A percentile compares a stretch with the other conserved stretches of the same genome.
Evolutionary conservation across 139 green algal genomes (phyloP).

Genomic region (Chlorella ohadii): DNA sequence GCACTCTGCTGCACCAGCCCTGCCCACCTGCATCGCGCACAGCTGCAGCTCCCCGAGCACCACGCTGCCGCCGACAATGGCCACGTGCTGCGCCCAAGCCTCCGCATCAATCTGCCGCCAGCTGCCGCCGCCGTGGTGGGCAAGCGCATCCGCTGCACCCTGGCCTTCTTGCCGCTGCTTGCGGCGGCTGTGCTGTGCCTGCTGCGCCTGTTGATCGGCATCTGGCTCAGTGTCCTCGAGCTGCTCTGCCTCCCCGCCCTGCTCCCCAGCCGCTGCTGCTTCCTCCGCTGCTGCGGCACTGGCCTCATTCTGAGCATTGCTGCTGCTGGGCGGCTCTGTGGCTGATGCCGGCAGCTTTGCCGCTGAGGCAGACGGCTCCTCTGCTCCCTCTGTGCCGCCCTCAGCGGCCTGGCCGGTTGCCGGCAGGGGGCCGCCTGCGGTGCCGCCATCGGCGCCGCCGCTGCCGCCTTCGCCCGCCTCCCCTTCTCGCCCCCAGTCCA

Average conservation of each 20-base stretch:
- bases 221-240: neutral
- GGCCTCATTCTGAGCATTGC: neutral
- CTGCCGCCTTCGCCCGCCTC: neutral
- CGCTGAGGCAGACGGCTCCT: no score
- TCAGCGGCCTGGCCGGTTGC: no score
- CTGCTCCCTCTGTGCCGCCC: no score
- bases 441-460: neutral
- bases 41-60: slow-evolving; percentile 29
- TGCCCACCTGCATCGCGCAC: slow-evolving; percentile 13
- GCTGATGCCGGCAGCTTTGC: no score
- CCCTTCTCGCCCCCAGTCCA: neutral
- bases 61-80: neutral
- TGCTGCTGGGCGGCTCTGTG: neutral
- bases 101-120: slow-evolving; percentile 2
- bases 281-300: neutral
- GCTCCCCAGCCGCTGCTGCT: neutral
- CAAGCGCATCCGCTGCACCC: neutral
- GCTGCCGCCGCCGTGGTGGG: no score
- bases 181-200: neutral
- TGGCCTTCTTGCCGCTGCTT: neutral
- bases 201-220: neutral
- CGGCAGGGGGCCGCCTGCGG: no score
- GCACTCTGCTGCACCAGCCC: no score
- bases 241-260: no score
- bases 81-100: slow-evolving; percentile 13